A percentile compares a stretch with the other conserved stretches of the same genome.
These are phyloP conservation scores for Streptanthus diversifolius DNA, from an alignment of 345 rosid genomes.

Conservation along the genomic window DNA sequence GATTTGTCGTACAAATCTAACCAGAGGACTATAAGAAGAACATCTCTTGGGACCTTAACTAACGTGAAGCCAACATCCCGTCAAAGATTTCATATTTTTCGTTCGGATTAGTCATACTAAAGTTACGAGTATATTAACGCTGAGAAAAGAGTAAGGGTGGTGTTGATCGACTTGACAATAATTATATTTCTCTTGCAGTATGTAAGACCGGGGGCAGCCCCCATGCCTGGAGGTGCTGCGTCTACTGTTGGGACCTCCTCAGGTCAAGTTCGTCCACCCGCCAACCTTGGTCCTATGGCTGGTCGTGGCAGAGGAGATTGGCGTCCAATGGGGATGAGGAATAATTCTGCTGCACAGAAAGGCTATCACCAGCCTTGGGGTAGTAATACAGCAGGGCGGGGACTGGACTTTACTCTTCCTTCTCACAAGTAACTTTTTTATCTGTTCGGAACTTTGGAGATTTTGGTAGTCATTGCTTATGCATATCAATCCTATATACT, in stretches of 20 bases:
- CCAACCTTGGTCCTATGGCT: slow-evolving; percentile 51
- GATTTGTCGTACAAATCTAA: not conserved
- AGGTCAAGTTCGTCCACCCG: slow-evolving; percentile 77
- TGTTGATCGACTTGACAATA: slow-evolving; percentile 26
- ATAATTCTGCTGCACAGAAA: slow-evolving; percentile 68
- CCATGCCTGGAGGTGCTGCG: slow-evolving; percentile 61
- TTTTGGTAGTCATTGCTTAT: not conserved
- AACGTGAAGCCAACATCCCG: slow-evolving; percentile 6
- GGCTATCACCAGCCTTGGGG: slow-evolving; percentile 74
- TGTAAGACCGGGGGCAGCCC: slow-evolving; percentile 93
- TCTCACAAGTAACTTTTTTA: slow-evolving; percentile 77
- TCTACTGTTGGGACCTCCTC: slow-evolving; percentile 53
- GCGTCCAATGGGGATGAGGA: slow-evolving; percentile 74
- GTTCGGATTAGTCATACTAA: slow-evolving; percentile 3
- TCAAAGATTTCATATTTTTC: slow-evolving; percentile 4
- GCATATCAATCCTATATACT: not conserved
- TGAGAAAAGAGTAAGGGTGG: not conserved
- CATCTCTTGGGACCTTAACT: slow-evolving; percentile 14
- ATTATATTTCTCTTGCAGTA: slow-evolving; percentile 62
- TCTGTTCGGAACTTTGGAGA: slow-evolving; percentile 14
- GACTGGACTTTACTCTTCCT: slow-evolving; percentile 92
- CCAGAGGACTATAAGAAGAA: slow-evolving; percentile 7
- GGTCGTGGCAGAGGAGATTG: slow-evolving; percentile 98
- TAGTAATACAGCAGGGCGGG: slow-evolving; percentile 62
- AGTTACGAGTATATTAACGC: not conserved